Base-by-base conservation (phyloP, 1,139 yeast genomes). In the Taphrina confusa region DNA sequence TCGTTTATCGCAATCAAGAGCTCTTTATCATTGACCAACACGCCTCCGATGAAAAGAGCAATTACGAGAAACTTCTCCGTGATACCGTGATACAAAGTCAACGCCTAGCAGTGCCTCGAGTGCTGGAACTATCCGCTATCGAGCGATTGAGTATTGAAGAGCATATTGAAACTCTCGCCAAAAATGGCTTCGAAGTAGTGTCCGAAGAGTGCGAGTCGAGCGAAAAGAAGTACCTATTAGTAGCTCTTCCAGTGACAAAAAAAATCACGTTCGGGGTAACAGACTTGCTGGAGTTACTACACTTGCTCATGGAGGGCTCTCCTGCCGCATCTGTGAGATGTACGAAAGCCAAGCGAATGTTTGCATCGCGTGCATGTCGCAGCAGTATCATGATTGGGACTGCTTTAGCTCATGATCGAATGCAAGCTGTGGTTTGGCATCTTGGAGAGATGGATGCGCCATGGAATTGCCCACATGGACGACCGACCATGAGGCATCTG, bases 391-490 rank as follows among this genome's bases (percentile, higher is more conserved):
- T 92, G 99, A 83, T 92, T 56, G 99, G 99, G 0, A 85, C 81
- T 65, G 80, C 85, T 1, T 74, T 92, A 52, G 78, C 76, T 3
- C 67, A 62, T 23, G 73, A 71, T 8, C 79, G 81, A 5, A 94
- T 94, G 99, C 70, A 72, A 1, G 74, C 71, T 47, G 82, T 92
- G 1, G 91, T 92, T 1, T 71, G 74, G 30, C 80, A 90, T 67
- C 74, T 94, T 61, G 82, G 94, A 20, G 74, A 72, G 0, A 75
- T 94, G 37, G 92, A 90, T 64, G 88, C 88, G 68, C 99, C 99
- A 0, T 94, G 98, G 69, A 92, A 91, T 69, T 92, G 99, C 72
- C 99, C 99, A 0, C 99, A 92, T 73, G 98, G 99, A 0, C 76
- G 99, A 64, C 99, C 98, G 0, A 92, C 99, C 1, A 82, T 92